These are phyloP conservation scores for Neurospora sublineolata DNA, from an alignment of 495 filamentous ascomycete genomes.

Conservation along the genomic window DNA sequence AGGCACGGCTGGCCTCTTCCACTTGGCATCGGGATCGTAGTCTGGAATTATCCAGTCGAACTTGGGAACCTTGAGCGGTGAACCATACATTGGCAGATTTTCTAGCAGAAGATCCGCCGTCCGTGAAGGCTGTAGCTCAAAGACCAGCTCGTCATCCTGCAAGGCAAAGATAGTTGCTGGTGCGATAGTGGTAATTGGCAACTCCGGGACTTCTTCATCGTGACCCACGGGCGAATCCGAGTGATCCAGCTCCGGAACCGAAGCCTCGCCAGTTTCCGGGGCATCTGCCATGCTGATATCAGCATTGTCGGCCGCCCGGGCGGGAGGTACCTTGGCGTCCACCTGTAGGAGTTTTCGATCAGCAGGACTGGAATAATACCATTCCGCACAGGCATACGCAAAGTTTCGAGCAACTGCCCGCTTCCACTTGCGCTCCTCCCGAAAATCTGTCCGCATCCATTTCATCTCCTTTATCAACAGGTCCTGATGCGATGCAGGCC, in stretches of 20 bases:
- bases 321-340: slow-evolving; percentile 36
- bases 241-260: slow-evolving; percentile 61
- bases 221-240: slow-evolving; percentile 36
- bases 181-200: slow-evolving; percentile 34
- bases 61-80: slow-evolving; percentile 47
- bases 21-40: slow-evolving; percentile 52
- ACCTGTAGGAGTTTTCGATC: slow-evolving; percentile 57
- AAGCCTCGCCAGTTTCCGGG: slow-evolving; percentile 16
- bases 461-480: slow-evolving; percentile 81
- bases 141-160: slow-evolving; percentile 68
- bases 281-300: slow-evolving; percentile 19
- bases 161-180: slow-evolving; percentile 77
- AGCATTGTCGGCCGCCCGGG: slow-evolving; percentile 1
- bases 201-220: slow-evolving; percentile 35
- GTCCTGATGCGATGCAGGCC: slow-evolving; percentile 70
- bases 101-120: slow-evolving; percentile 71
- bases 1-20: slow-evolving; percentile 68
- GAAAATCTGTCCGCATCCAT: slow-evolving; percentile 94
- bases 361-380: slow-evolving; percentile 49
- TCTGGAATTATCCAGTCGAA: slow-evolving; percentile 43
- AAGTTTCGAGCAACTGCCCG: slow-evolving; percentile 63
- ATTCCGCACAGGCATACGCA: slow-evolving; percentile 72
- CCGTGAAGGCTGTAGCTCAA: slow-evolving; percentile 63
- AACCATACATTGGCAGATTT: slow-evolving; percentile 69
- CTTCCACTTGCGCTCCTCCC: slow-evolving; percentile 91